Base-by-base conservation (phyloP, 2,329 filamentous ascomycete genomes). In the Hypomyces perniciosus region DNA sequence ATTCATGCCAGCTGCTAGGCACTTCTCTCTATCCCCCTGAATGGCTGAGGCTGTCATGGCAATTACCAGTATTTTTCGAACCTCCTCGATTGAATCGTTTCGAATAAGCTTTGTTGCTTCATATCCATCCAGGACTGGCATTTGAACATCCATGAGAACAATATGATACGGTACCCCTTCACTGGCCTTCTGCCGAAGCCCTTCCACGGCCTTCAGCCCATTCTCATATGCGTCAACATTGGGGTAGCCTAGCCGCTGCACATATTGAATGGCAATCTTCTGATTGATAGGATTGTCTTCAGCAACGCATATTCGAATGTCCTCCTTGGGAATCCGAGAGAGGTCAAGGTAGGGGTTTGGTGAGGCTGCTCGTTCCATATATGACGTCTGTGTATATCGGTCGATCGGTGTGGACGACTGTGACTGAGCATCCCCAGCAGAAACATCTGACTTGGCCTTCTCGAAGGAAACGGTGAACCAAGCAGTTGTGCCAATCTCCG, bases 1-100 rank as follows among this genome's bases (percentile, higher is more conserved):
- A 67, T 96, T 96, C 92, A 97, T 97, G 41, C 92, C 92, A 1
- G 90, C 89, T 45, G 90, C 89, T n/a, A 96, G 73, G 60, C 92
- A 96, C 70, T 95, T 96, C 66, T 97, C 92, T 44, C 91, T 79
- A 65, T 97, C 92, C 13, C 92, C 92, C 65, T 93, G 88, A 54
- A 97, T 97, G 3, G 92, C 92, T 28, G 86, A 91, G 1, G 92
- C 92, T 1, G 92, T 97, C 92, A 97, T 96, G 49, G 92, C 92
- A 60, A 97, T 96, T 44, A 97, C 88, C n/a, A 96, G 75, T 1
- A 95, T 82, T 57, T 88, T 84, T 47, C 88, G 79, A 8, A 97
- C 89, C 6, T 80, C 79, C 34, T 90, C 85, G 52, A 90, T 80
- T 0, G 81, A 67, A 65, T 96, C 90, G 58, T 82, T 81, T 8